Base-by-base conservation (phyloP, 257 asterid species). In the Nicotiana noctiflora region DNA sequence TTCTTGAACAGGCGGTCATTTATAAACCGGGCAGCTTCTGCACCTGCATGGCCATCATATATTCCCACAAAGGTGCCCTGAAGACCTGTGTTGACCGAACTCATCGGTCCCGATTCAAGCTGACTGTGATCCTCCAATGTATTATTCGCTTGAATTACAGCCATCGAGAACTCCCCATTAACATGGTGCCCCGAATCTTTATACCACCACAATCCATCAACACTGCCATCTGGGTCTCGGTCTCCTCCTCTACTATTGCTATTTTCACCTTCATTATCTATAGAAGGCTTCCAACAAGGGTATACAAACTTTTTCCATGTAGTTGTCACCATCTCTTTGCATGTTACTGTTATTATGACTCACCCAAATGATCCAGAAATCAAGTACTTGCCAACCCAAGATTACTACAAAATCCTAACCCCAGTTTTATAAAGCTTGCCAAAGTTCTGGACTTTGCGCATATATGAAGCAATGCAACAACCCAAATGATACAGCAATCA, bases 31-130 rank as follows among this genome's bases (percentile, higher is more conserved):
- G 98, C 82, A 84, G 94, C 93, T 61, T 94, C 98, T 0, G 97
- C 90, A 81, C 98, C 98, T 13, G 88, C 98, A 88, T 94, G 98
- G 67, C 97, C 98, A 76, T 94, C 98, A 75, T 94, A 94, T 75
- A 94, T 80, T 77, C 98, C 98, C 17, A 94, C 94, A 87, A 91
- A 94, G 9, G 98, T 90, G 44, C 97, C 98, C 55, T 82, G 85
- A 74, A 93, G 97, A 21, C 96, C 96, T 0, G 87, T 72, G 61
- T 89, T 92, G 46, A 81, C 21, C 7, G 83, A 84, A 85, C 97
- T 91, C 94, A 94, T 70, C 4, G 93, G 86, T 49, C 97, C 98
- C 0, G 97, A 94, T 84, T 94, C 97, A n/a, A 94, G 84, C 84
- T 93, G 97, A 85, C 97, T 81, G 15, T 91, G 89, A 91, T 93